A percentile compares a stretch with the other conserved stretches of the same genome.
Conservation (phyloP, 1,284 basidiomycete species). For the Pseudozyma tsukubaensis region DNA sequence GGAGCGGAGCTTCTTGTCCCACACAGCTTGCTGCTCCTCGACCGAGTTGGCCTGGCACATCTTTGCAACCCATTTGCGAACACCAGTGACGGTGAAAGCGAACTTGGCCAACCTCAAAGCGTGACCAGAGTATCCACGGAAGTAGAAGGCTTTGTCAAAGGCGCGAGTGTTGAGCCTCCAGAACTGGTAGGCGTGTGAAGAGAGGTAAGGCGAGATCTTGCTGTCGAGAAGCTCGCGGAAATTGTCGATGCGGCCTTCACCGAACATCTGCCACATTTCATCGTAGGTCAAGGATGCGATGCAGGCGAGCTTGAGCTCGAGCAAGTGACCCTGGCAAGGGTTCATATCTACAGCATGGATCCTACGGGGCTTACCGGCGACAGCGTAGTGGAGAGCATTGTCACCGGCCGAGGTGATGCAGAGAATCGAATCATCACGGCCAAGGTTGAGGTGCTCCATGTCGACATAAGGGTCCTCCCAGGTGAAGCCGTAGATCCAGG, state of each 20-base stretch:
- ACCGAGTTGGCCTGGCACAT: constrained; percentile 75
- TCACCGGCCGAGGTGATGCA: constrained; percentile 84
- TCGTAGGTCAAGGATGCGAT: constrained; percentile 76
- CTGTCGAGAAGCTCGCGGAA: constrained; percentile 78
- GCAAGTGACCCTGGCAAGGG: constrained; percentile 79
- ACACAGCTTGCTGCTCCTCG: constrained; percentile 77
- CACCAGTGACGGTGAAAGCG: constrained; percentile 76
- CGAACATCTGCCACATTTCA: constrained; percentile 81
- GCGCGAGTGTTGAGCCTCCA: constrained; percentile 78
- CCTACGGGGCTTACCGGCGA: constrained; percentile 74
- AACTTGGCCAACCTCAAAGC: constrained; percentile 76
- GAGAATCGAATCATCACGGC: constrained; percentile 77
- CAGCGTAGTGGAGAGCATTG: constrained; percentile 84
- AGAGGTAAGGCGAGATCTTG: constrained; percentile 79
- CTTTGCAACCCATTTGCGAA: constrained; percentile 74
- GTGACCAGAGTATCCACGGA: constrained; percentile 76
- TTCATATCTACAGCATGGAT: constrained; percentile 81
- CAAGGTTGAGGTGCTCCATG: constrained; percentile 77
- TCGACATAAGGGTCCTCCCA: constrained; percentile 86
- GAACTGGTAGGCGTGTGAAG: constrained; percentile 81
- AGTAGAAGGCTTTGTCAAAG: constrained; percentile 79
- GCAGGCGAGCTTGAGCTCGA: constrained; percentile 81
- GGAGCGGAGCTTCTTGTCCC: constrained; percentile 75
- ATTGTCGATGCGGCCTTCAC: constrained; percentile 75
- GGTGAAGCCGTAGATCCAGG: constrained; percentile 80